phyloP scores from a whole-genome alignment of 805 yeast species.

The Saturnispora besseyi region DNA sequence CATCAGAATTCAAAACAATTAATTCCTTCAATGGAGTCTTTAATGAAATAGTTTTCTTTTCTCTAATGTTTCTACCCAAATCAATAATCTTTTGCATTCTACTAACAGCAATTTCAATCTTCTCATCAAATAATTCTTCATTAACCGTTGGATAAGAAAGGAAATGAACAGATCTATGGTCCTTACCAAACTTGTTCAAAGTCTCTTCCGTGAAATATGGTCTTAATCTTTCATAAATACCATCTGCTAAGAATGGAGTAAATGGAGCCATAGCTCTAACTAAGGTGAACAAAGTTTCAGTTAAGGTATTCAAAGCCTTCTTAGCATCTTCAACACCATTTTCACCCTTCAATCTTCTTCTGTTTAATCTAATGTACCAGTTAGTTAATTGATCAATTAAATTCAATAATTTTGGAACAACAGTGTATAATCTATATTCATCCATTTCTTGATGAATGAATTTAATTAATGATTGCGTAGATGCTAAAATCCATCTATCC shows the following conservation, averaged over 20 bases:
- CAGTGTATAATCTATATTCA: slow-evolving; percentile 86
- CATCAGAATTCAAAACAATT: slow-evolving; percentile 77
- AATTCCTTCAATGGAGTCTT: slow-evolving; percentile 90
- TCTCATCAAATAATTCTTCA: slow-evolving; percentile 69
- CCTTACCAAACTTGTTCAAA: slow-evolving; percentile 42
- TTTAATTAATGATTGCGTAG: slow-evolving; percentile 84
- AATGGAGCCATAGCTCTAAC: slow-evolving; percentile 98
- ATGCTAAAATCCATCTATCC: slow-evolving; percentile 97
- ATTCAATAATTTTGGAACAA: slow-evolving; percentile 82
- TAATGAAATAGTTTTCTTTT: slow-evolving; percentile 85
- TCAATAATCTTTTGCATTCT: slow-evolving; percentile 98
- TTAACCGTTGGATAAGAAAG: slow-evolving; percentile 81
- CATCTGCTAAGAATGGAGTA: slow-evolving; percentile 92
- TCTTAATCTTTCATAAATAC: slow-evolving; percentile 70
- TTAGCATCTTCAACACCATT: slow-evolving; percentile 77
- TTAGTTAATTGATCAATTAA: slow-evolving; percentile 93
- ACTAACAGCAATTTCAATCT: slow-evolving; percentile 77
- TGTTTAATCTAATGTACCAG: slow-evolving; percentile 98
- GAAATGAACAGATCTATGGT: slow-evolving; percentile 85
- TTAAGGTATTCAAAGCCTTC: slow-evolving; percentile 81
- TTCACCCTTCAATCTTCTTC: slow-evolving; percentile 96
- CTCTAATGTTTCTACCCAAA: slow-evolving; percentile 92
- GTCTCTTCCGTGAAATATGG: slow-evolving; percentile 51
- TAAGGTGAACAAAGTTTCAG: slow-evolving; percentile 82
- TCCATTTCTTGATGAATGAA: slow-evolving; percentile 86